Conservation (phyloP, 768 basidiomycete species). For the Boletus barrowsii region DNA sequence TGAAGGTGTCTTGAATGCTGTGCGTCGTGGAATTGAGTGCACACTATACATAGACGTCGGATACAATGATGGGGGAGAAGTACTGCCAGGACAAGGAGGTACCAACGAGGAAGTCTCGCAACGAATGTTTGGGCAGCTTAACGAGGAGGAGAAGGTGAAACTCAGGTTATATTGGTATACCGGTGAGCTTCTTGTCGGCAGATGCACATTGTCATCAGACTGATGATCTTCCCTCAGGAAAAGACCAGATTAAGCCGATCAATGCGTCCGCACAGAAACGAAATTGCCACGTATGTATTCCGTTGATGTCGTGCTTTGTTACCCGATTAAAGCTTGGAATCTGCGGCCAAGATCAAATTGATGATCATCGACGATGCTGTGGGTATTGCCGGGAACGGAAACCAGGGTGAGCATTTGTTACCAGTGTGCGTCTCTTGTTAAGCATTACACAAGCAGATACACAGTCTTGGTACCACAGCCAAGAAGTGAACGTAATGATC, state of each 20-base stretch:
- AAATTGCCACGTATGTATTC: conserved; percentile 56
- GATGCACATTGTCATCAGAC: background rate
- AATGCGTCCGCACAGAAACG: conserved; percentile 65
- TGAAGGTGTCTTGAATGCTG: conserved; percentile 55
- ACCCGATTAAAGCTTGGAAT: background rate
- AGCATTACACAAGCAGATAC: conserved; percentile 37
- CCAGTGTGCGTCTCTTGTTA: background rate
- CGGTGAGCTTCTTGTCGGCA: conserved; percentile 14
- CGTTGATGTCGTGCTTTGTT: background rate
- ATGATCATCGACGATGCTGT: conserved; percentile 65
- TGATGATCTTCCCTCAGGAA: conserved; percentile 32
- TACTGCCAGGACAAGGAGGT: conserved; percentile 65
- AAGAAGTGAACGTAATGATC: conserved; percentile 66
- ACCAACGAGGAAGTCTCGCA: conserved; percentile 69
- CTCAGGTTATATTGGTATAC: conserved; percentile 58
- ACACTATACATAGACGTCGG: conserved; percentile 59
- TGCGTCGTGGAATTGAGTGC: conserved; percentile 57
- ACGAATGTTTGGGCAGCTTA: conserved; percentile 52
- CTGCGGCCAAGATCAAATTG: conserved; percentile 48
- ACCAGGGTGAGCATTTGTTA: conserved; percentile 45
- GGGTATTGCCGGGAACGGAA: conserved; percentile 67
- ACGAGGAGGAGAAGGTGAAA: conserved; percentile 42
- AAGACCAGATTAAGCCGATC: conserved; percentile 62
- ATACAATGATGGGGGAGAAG: conserved; percentile 57
- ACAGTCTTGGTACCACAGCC: conserved; percentile 71